Base-by-base conservation (phyloP, 2,329 filamentous ascomycete genomes). In the Cryoendolithus antarcticus region DNA sequence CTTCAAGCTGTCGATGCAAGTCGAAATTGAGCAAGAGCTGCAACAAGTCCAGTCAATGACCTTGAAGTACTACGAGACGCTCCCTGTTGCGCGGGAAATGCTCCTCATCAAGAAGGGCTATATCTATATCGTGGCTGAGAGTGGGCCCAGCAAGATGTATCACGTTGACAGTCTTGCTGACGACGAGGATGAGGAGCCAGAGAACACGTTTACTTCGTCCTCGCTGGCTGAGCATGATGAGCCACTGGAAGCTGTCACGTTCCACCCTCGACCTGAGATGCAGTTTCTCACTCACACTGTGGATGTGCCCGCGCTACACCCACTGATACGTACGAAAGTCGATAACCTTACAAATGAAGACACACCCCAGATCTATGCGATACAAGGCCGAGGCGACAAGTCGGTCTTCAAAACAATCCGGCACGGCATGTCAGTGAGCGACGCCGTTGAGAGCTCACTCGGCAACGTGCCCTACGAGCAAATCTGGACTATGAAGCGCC, bases 11-110 rank as follows among this genome's bases (percentile, higher is more conserved):
- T 95, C 82, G 1, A 78, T 98, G 44, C 24, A 27, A 27, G 24
- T 27, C 24, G 24, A 27, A 27, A 86, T 94, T 47, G 89, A 94
- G 78, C 72, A 78, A 6, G 86, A 95, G 47, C 89, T 95, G 78
- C 72, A 79, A 7, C 84, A 91, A 55, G 88, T 96, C 2, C 75
- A 75, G 52, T 73, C 79, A 42, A 67, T 98, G 42, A 91, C 86
- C 60, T 84, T 99, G 63, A 95, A 95, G 60, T 98, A 96, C 61
- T 98, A 96, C 52, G 91, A 98, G 54, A 98, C 91, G 0, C 82
- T 95, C 3, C 89, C 93, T 0, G 71, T 93, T 30, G 86, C 88
- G 1, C 80, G 83, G 0, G 93, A 76, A 55, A 72, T 99, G 33
- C 86, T 86, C 58, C 94, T 98, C 49, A 63, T 98, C 49, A 94